Evolutionary conservation across 345 rosid genomes (phyloP), one percentile per base, ranked within the genome.

Genomic region (Brassica rapa): DNA sequence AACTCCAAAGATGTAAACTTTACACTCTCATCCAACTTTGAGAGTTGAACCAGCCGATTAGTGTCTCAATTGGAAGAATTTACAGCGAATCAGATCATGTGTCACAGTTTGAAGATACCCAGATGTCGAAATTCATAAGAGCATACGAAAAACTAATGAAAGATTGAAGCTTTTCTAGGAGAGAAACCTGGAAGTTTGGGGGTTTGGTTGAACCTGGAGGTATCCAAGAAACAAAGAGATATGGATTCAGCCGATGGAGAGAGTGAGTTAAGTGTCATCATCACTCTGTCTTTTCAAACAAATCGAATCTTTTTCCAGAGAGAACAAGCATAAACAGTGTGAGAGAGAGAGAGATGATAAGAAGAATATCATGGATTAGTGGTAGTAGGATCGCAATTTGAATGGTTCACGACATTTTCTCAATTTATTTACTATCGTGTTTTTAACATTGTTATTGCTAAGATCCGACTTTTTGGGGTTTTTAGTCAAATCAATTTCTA

Each of bases 261-360:
- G 15, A 85, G 76, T 74, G 89, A 79, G 83, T 89, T 94, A 53
- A 94, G 84, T 24, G 97, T 89, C 97, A 90, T 92, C 73, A 56
- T 80, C 80, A 57, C 1, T 41, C 49, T 1, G 33, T 56, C 74
- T 70, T 27, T 39, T 39, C 56, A 46, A 24, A 62, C 41, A 67
- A 55, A 7, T 78, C 77, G 78, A 68, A 62, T 73, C 19, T 73
- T 60, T 24, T 35, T 2, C 27, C 30, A 4, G 30, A 51, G 59
- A 73, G 70, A 56, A 41, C 49, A 70, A 77, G 49, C 79, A 51
- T 53, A 27, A 49, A 78, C 72, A 72, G 67, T 65, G 72, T 53
- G 57, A 16, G 4, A 11, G 14, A 43, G 51, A 41, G 12, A 35
- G 41, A 77, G 67, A 29, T 62, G 71, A 65, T 64, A 64, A 77